Conservation (phyloP, 2,329 filamentous ascomycete species). For the Alternaria sp. region DNA sequence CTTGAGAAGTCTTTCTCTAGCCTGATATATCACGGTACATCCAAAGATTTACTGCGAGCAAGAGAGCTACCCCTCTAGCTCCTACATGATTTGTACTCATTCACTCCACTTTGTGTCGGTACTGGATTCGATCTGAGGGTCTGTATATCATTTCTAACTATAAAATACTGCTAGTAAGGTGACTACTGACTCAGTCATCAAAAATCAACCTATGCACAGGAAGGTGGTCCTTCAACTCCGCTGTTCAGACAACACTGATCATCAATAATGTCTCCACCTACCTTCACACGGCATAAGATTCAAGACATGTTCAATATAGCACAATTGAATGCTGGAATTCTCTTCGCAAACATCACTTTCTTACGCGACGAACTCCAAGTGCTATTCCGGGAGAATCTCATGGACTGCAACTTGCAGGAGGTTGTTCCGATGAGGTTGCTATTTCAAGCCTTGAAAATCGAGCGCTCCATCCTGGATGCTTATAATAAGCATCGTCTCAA, state of each 20-base stretch:
- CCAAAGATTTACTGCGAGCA: not conserved
- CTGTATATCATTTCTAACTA: not conserved
- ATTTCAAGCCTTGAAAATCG: slow-evolving; percentile 1
- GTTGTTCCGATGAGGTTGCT: slow-evolving; percentile 11
- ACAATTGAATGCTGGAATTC: not conserved
- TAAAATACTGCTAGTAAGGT: not conserved
- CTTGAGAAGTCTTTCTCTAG: not conserved
- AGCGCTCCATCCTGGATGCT: slow-evolving; percentile 15
- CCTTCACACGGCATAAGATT: slow-evolving; percentile 6
- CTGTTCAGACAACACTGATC: not conserved
- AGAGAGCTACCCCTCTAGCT: not conserved
- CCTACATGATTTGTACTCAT: not conserved
- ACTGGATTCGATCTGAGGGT: not conserved
- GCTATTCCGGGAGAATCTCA: not conserved
- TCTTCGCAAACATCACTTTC: slow-evolving; percentile 6
- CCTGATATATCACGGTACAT: not conserved
- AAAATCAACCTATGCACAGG: not conserved
- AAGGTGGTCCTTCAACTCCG: not conserved
- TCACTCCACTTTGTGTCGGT: not conserved
- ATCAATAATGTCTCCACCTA: not conserved
- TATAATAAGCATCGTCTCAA: slow-evolving; percentile 28
- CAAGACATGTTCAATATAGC: slow-evolving; percentile 16
- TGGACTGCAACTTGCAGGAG: slow-evolving; percentile 5
- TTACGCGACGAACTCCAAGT: slow-evolving; percentile 13
- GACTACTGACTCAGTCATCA: not conserved